Conservation (phyloP, 805 yeast genomes). For the Candida incommunis region DNA sequence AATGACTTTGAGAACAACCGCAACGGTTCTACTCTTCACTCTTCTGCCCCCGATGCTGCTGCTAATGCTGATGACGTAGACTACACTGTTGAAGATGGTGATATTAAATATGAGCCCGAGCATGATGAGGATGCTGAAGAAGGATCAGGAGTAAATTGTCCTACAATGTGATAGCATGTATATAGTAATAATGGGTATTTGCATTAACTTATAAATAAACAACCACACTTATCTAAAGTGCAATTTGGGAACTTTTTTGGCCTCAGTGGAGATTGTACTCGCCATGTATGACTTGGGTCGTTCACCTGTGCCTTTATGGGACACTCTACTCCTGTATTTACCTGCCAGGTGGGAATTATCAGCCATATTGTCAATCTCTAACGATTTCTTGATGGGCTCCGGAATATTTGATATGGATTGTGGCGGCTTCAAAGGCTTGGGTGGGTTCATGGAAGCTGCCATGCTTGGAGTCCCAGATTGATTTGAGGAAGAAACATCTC, state of each 20-base stretch:
- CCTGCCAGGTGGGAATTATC: too few relatives aligned
- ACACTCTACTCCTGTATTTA: too few relatives aligned
- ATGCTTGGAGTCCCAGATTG: too few relatives aligned
- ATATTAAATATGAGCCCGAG: background rate
- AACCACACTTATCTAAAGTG: background rate
- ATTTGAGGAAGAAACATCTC: too few relatives aligned
- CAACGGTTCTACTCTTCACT: background rate
- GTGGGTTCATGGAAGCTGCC: too few relatives aligned
- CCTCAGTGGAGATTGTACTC: background rate
- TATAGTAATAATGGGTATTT: background rate
- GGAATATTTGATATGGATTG: too few relatives aligned
- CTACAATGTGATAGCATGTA: background rate
- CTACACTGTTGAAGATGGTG: background rate
- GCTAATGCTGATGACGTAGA: constrained; percentile 1
- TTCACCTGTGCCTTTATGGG: background rate
- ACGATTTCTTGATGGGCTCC: too few relatives aligned
- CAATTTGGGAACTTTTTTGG: background rate
- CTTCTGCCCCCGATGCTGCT: background rate
- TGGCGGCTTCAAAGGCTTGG: too few relatives aligned
- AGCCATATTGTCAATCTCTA: too few relatives aligned
- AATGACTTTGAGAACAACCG: background rate
- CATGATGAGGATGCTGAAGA: background rate
- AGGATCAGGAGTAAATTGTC: background rate
- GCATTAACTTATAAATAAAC: background rate
- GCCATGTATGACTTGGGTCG: background rate